Base-by-base conservation (phyloP, 2,329 filamentous ascomycete genomes). In the Talaromyces atroroseus region DNA sequence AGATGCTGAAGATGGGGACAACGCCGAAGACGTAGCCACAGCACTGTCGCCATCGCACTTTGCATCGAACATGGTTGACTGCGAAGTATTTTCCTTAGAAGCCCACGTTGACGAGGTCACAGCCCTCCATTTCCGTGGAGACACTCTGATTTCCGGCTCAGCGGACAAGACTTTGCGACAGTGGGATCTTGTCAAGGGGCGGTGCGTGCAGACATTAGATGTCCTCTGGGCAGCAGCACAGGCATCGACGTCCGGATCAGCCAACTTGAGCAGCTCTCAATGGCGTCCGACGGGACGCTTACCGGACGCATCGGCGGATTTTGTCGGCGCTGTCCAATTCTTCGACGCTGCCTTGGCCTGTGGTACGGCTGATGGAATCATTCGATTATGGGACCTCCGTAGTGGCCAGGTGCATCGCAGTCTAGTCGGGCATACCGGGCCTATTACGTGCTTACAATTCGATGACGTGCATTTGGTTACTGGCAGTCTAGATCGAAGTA, bases 161-260 rank as follows among this genome's bases (percentile, higher is more conserved):
- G 88, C 94, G 0, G 94, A 99, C 76, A 99, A 99, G 80, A 99
- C 94, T 1, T 79, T 99, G 55, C 86, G 94, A 46, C 94, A 99
- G 71, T 99, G 94, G 94, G 94, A 99, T 77, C 80, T 99, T 50
- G 89, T 92, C 66, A 96, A 92, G 71, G 94, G 94, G n/a, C 88
- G 94, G 49, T 97, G 94, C 71, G 89, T 99, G 54, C 94, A 99
- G 74, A 99, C 94, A 2, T 79, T 99, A 49, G 94, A 99, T 73
- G 92, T 99, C 6, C 88, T 99, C 71, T 99, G 94, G 94, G 94
- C 94, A 10, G 92, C 94, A 4, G 92, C 94, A 2, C 92, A 96
- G 75, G 90, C 90, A 12, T 89, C 86, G 10, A 84, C 86, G 40
- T 86, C 83, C 5, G 80, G 89, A 55, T 81, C 80, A 51, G 80